Evolutionary conservation across 441 rosid genomes (phyloP), one percentile per base, ranked within the genome.

Genomic region (Jatropha podagrica): DNA sequence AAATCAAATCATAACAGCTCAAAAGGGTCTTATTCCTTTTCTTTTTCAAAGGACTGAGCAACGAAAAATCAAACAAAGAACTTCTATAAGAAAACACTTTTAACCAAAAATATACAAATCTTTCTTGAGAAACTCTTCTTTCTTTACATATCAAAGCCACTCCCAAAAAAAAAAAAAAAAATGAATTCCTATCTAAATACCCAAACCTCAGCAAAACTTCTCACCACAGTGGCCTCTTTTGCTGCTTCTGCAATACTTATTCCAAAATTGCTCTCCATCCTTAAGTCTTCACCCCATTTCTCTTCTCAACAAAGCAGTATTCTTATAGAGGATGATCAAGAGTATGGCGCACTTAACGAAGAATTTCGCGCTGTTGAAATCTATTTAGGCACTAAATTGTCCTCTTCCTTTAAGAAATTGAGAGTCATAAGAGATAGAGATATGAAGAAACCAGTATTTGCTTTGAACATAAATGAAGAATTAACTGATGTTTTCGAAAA

Each of bases 321-420:
- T 4, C 27, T 61, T 61, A 46, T 72, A 15, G 59, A 72, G 15
- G 68, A 72, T 15, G 41, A 44, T 49, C 65, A 72, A 72, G 67
- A 44, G 40, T 32, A 46, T 32, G 41, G 8, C 51, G 42, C 32
- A 3, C 69, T 65, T 11, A 65, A 65, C 4, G 7, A 65, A 42
- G 69, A 65, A 65, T 65, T 65, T 17, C 69, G 49, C 27, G 51
- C 52, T 65, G 17, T 40, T 65, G 69, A 65, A 41, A 65, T 46
- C 13, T 65, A 65, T 65, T 10, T 65, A 13, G 26, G 48, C 17
- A 65, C 14, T 48, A 26, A 12, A 38, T 13, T 73, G n/a, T 8
- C 48, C 40, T n/a, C 7, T 3, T 73, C 69, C 20, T 17, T 62
- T 61, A 3, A 51, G 2, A 26, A 68, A 48, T 46, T 41, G n/a